Evolutionary conservation across 1,139 yeast species (phyloP).

Genomic region (Lodderomyces beijingensis): DNA sequence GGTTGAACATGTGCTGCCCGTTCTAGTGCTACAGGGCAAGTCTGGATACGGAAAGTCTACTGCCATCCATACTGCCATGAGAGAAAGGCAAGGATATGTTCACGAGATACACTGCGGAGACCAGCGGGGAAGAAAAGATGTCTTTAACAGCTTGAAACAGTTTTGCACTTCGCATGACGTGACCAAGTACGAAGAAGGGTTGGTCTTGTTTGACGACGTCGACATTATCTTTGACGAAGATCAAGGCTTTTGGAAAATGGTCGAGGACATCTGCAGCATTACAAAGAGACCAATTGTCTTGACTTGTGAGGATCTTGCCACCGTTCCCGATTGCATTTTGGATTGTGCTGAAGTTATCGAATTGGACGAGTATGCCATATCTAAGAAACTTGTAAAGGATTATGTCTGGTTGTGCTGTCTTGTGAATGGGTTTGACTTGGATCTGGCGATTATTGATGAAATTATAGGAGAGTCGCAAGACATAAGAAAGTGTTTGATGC

Average conservation of each 20-base stretch:
- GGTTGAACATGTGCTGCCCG: conserved; percentile 47
- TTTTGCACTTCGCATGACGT: conserved; percentile 71
- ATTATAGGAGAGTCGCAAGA: conserved; percentile 39
- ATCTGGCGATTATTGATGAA: conserved; percentile 24
- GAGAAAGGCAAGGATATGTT: conserved; percentile 64
- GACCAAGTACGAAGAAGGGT: conserved; percentile 51
- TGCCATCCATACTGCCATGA: conserved; percentile 64
- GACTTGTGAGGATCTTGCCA: conserved; percentile 58
- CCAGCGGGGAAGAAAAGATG: conserved; percentile 67
- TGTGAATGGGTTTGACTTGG: conserved; percentile 35
- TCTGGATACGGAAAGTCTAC: conserved; percentile 79
- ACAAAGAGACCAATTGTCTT: conserved; percentile 78
- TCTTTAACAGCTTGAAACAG: conserved; percentile 64
- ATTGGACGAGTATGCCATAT: conserved; percentile 21
- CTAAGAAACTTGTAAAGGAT: conserved; percentile 20
- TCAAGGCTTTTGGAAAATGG: conserved; percentile 72
- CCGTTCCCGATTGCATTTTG: conserved; percentile 49
- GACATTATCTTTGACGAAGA: conserved; percentile 81
- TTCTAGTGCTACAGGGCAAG: conserved; percentile 67
- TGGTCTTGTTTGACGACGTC: conserved; percentile 81
- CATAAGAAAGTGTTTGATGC: conserved; percentile 50
- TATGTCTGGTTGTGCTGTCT: conserved; percentile 41
- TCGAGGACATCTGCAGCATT: conserved; percentile 57
- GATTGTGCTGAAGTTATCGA: conserved; percentile 38
- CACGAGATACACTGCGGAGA: conserved; percentile 79